Evolutionary conservation across 257 asterid genomes (phyloP), one percentile per base, ranked within the genome.

Genomic region (Solanum pimpinellifolium): DNA sequence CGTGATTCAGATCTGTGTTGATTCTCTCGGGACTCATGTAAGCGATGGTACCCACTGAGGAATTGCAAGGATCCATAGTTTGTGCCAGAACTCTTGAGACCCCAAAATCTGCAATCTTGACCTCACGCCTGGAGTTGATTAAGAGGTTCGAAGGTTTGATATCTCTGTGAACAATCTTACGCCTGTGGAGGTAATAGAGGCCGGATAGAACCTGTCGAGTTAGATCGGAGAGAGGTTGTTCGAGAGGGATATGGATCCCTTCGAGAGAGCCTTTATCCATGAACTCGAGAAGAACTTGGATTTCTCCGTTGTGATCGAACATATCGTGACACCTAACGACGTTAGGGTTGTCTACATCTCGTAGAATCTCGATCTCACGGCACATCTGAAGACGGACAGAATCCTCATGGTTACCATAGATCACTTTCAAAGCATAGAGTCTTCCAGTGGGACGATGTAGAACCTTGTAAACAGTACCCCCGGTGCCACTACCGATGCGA

Each of bases 11-110:
- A 92, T 96, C 99, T 27, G 99, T 96, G 86, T 95, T 95, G 70
- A 96, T 96, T 83, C 98, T 91, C 86, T 95, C 99, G 0, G 98
- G 99, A 84, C 98, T 94, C 99, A 96, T 96, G 88, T 95, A 95
- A 25, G 98, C 99, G 81, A 96, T 96, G 2, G 99, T 96, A 60
- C 99, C 99, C 0, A 96, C 99, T 2, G 99, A 93, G 2, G 98
- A 95, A 49, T 96, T 96, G 72, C 99, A 96, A 23, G 98, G 94
- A 85, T 96, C 99, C 98, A 96, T 94, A 1, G 99, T 96, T 89
- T 96, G 99, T 1, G 95, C 94, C 21, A 96, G 88, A 21, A 96
- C 91, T 37, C 98, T 76, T 1, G 98, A 94, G 1, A 95, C 98
- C 10, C 98, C 99, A 7, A 96, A 96, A 66, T 96, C 99, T 0